Conservation (phyloP, 306 rosid species). For the Pterocarpus santalinus region DNA sequence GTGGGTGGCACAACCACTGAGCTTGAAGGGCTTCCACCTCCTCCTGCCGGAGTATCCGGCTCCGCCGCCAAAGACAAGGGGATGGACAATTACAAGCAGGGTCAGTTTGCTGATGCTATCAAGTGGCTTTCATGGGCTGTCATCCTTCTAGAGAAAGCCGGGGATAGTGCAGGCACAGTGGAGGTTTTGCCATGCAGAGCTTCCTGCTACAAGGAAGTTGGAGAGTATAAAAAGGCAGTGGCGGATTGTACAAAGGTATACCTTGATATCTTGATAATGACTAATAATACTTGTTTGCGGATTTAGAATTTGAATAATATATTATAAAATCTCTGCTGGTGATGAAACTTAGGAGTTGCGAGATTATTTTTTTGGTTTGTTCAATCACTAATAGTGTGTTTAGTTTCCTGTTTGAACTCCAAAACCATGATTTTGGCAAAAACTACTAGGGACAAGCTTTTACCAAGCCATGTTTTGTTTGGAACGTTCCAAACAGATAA, state of each 20-base stretch:
- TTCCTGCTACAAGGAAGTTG: conserved; percentile 98
- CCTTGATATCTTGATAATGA: conserved; percentile 26
- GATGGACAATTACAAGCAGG: conserved; percentile 91
- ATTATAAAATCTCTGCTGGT: conserved; percentile 2
- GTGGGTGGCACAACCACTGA: conserved; percentile 83
- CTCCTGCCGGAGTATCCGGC: conserved; percentile 87
- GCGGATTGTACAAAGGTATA: conserved; percentile 96
- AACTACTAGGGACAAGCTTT: background rate
- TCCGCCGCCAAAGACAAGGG: conserved; percentile 88
- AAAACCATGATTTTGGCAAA: background rate
- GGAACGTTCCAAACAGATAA: background rate
- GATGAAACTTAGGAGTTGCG: background rate
- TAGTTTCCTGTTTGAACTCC: background rate
- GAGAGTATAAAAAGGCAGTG: conserved; percentile 98
- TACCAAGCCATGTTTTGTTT: background rate
- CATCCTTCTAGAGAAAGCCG: conserved; percentile 79
- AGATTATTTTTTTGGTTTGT: background rate
- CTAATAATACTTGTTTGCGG: background rate
- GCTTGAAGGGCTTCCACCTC: conserved; percentile 97
- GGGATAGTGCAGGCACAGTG: conserved; percentile 56
- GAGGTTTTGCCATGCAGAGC: conserved; percentile 95
- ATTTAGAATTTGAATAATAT: conserved; percentile 17
- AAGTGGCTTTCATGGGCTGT: conserved; percentile 99
- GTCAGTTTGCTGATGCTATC: conserved; percentile 96
- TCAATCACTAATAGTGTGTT: conserved; percentile 12